Evolutionary conservation across 306 rosid genomes (phyloP), one percentile per base, ranked within the genome.

Genomic region (Corylus americana): DNA sequence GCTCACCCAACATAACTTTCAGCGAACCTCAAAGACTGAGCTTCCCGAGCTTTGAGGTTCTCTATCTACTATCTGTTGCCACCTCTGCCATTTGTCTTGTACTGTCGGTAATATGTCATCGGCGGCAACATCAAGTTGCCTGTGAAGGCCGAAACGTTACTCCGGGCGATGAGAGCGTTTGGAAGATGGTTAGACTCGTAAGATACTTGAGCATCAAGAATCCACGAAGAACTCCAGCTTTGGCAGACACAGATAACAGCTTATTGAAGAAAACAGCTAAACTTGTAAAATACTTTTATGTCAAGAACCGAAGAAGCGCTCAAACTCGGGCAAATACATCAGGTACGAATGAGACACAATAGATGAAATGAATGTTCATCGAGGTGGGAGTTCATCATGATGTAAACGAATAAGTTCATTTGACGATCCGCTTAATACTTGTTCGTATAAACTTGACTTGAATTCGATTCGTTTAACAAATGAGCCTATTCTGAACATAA

Each of bases 21-120:
- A 17, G 54, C 17, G 76, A 55, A 63, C 68, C 84, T 1, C 79
- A 84, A 73, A 78, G 85, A 55, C 74, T 87, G 72, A 76, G 85
- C 70, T 51, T 87, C 50, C 16, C 29, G 0, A 85, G 88, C 76
- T 91, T 91, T 31, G 76, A 75, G 85, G 82, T 83, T n/a, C 83
- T 87, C 72, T 89, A 81, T 74, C 31, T 80, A n/a, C 66, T 86
- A n/a, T 84, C 88, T 63, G 87, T 78, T 61, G 58, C 79, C 75
- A 86, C 85, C 45, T 89, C 85, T 79, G 83, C 92, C 29, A 73
- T 85, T 39, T 86, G 85, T 76, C 25, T 87, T 8, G 2, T 77
- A 12, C 16, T 71, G 5, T 73, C 83, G 6, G 39, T 83, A 11
- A 37, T 71, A 10, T 3, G 2, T 42, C 7, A 42, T 5, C 45